phyloP scores from a whole-genome alignment of 78 protist genomes.

The Carpediemonas membranifera region DNA sequence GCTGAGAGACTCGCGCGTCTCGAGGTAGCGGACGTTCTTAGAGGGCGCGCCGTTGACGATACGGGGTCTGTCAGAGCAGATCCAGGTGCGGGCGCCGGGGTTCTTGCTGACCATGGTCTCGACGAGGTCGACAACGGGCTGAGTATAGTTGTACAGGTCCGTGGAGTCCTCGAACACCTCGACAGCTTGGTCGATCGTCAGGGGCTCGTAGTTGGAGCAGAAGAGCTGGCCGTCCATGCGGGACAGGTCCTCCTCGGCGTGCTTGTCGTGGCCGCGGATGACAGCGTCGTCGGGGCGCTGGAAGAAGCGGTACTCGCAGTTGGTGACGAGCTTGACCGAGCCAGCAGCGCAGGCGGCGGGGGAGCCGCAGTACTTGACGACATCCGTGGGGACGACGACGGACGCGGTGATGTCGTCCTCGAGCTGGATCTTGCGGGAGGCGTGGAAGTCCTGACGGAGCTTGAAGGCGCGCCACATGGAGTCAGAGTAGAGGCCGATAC shows the following conservation, averaged over 20 bases:
- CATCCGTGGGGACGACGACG: not conserved
- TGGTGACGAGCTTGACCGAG: not conserved
- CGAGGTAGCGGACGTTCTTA: slow-evolving; percentile 6
- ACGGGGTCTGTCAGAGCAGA: not conserved
- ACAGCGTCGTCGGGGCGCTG: slow-evolving; percentile 21
- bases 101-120: not conserved
- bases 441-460: not conserved
- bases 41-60: slow-evolving; percentile 4
- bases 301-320: slow-evolving; percentile 16
- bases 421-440: slow-evolving; percentile 6
- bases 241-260: not conserved
- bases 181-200: not conserved
- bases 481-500: slow-evolving; percentile 7
- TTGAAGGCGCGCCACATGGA: slow-evolving; percentile 2
- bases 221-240: not conserved
- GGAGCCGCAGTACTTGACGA: not conserved
- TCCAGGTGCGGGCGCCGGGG: not conserved
- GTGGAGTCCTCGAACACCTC: not conserved
- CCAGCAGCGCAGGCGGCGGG: not conserved
- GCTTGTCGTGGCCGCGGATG: not conserved
- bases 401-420: slow-evolving; percentile 19
- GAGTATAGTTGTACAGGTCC: not conserved
- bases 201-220: slow-evolving; percentile 1
- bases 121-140: not conserved
- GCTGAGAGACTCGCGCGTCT: not conserved